Evolutionary conservation across 192 early-diverging fungal species (phyloP), one percentile per base, ranked within the genome.

Genomic region (Entomortierella parvispora): DNA sequence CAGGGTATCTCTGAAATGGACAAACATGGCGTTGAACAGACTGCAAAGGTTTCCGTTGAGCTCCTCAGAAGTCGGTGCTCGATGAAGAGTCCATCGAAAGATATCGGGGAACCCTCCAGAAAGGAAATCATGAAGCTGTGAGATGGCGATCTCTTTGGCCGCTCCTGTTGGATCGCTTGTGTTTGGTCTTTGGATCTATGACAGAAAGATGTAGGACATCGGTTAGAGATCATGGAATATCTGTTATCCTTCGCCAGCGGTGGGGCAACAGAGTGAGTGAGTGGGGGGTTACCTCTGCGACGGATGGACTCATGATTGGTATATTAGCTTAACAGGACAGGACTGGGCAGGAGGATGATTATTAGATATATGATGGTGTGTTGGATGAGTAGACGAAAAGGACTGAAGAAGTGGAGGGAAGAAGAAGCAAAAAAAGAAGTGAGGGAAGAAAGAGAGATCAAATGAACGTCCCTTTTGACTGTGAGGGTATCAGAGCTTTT

Each of bases 1-100:
- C 12, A 77, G 22, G 25, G 61, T 64, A 3, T 43, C 50, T 7
- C 74, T 51, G 32, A 77, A 59, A 28, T 77, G 66, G 14, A 29
- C 47, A 32, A 77, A 77, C 65, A 77, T 77, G 45, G 74, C 74
- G 52, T 77, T 77, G 25, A 77, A 77, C 17, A 77, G 53, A 57
- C 63, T 62, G 49, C 74, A 77, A 15, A 77, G 49, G 33, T 77
- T 77, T 33, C 74, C 74, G 37, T 77, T 77, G n/a, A 68, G 43
- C 54, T 77, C 74, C 22, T 77, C 74, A 51, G 51, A 6, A 8
- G 74, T 77, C 0, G 74, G 74, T 12, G 65, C 53, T 11, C 74
- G 59, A 7, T 59, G 29, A 15, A 77, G 60, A 20, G 60, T 77
- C 74, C 74, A 77, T 68, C 61, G 50, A 43, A 77, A 77, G 28